phyloP scores from a whole-genome alignment of 495 filamentous ascomycete species.

The Collariella sp. region DNA sequence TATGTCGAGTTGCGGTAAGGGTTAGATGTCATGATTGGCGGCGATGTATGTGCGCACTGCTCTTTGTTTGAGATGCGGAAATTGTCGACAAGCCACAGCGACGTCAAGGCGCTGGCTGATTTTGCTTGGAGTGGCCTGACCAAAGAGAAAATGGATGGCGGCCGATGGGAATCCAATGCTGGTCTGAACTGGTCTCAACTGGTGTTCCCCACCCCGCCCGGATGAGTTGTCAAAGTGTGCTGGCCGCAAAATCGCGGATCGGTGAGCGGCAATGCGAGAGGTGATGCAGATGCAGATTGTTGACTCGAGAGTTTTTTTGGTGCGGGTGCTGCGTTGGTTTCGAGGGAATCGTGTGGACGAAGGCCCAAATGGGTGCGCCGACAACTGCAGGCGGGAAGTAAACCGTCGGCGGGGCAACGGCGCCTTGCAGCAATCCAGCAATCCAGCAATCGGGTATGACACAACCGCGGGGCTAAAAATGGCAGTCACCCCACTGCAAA shows the following conservation, averaged over 20 bases:
- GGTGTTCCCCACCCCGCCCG: slow-evolving; percentile 3
- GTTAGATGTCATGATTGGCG: slow-evolving; percentile 33
- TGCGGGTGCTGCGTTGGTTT: slow-evolving; percentile 3
- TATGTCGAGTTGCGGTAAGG: slow-evolving; percentile 42
- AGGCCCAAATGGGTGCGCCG: slow-evolving; percentile 5
- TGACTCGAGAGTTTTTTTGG: slow-evolving; percentile 9
- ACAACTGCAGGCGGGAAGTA: slow-evolving; percentile 19
- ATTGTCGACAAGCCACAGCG: not conserved
- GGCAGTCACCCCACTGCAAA: slow-evolving; percentile 3
- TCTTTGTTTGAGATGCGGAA: slow-evolving; percentile 14
- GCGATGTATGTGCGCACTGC: not conserved
- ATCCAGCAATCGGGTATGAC: slow-evolving; percentile 19
- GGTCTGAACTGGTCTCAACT: not conserved
- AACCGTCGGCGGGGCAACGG: slow-evolving; percentile 31
- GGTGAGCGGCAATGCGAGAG: not conserved
- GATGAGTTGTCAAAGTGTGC: not conserved
- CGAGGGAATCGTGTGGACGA: not conserved
- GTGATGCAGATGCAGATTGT: slow-evolving; percentile 6
- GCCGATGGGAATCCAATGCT: not conserved
- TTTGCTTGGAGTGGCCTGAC: not conserved
- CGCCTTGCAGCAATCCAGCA: slow-evolving; percentile 13
- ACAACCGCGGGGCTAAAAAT: slow-evolving; percentile 20
- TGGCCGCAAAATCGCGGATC: not conserved
- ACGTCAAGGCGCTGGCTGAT: not conserved
- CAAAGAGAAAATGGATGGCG: not conserved